Evolutionary conservation across 208 protist species (phyloP).

Genomic region (Tritrichomonas musculus): DNA sequence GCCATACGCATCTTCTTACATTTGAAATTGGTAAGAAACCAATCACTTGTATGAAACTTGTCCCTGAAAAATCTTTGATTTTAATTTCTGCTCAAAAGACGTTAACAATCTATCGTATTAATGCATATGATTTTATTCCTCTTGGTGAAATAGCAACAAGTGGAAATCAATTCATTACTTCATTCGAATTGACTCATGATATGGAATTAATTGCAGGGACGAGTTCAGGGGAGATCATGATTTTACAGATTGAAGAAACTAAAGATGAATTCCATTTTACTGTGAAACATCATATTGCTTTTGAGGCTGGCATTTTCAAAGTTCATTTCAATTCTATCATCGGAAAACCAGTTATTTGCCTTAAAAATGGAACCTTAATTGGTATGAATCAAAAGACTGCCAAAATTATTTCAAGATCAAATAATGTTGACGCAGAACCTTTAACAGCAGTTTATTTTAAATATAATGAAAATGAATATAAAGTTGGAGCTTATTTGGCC

Average conservation of each 20-base stretch:
- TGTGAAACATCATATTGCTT: not conserved
- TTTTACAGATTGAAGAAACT: not conserved
- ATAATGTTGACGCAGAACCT: not conserved
- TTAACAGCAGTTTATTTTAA: not conserved
- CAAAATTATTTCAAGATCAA: too few relatives aligned
- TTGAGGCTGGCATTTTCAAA: too few relatives aligned
- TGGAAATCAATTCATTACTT: not conserved
- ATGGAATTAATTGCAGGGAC: not conserved
- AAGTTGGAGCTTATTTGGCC: not conserved
- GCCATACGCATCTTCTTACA: not conserved
- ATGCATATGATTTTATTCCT: conserved; percentile 9
- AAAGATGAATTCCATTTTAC: not conserved
- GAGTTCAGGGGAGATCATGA: not conserved
- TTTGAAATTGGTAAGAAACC: not conserved
- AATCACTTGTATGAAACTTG: not conserved
- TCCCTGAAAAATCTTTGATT: not conserved
- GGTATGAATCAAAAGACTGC: too few relatives aligned
- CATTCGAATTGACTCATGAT: not conserved
- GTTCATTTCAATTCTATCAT: too few relatives aligned
- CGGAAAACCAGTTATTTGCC: too few relatives aligned
- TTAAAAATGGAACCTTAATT: too few relatives aligned
- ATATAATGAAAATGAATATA: not conserved
- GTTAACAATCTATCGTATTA: not conserved
- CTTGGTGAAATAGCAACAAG: not conserved
- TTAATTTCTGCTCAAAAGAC: not conserved